These are phyloP conservation scores for Eucalyptus virginea DNA, from an alignment of 345 rosid genomes.

Conservation along the genomic window DNA sequence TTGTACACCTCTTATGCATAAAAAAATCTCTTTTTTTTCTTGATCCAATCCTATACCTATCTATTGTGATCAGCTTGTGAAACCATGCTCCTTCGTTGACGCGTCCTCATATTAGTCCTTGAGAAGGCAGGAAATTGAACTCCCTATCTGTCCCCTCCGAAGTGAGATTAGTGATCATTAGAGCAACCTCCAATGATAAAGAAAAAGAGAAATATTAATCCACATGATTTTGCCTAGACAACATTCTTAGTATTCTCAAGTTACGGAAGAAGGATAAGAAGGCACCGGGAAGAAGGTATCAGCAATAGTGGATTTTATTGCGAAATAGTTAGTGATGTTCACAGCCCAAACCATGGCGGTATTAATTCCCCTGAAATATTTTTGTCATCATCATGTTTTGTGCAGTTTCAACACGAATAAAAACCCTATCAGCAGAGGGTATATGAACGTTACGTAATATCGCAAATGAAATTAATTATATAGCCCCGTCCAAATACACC, in stretches of 20 bases:
- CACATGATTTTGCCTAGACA: neutral
- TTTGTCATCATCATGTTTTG: no score
- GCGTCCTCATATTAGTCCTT: fast-evolving
- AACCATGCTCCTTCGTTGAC: no score
- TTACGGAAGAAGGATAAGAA: neutral
- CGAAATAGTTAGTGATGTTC: neutral
- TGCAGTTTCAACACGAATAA: neutral
- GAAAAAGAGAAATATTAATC: neutral
- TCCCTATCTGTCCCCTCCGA: fast-evolving
- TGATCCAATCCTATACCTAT: no score
- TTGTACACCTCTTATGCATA: neutral
- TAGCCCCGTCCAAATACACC: neutral
- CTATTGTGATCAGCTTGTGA: no score
- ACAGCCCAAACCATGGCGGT: no score
- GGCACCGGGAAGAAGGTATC: neutral
- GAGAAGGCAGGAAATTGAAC: no score
- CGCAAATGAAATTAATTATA: neutral
- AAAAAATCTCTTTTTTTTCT: no score
- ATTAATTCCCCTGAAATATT: fast-evolving
- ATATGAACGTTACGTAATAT: neutral
- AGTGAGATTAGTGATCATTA: no score
- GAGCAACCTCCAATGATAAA: no score
- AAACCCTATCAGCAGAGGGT: neutral
- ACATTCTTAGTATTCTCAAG: neutral
- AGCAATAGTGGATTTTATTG: fast-evolving